Conservation (phyloP, 75 land plant species). For the Azolla pinnata region DNA sequence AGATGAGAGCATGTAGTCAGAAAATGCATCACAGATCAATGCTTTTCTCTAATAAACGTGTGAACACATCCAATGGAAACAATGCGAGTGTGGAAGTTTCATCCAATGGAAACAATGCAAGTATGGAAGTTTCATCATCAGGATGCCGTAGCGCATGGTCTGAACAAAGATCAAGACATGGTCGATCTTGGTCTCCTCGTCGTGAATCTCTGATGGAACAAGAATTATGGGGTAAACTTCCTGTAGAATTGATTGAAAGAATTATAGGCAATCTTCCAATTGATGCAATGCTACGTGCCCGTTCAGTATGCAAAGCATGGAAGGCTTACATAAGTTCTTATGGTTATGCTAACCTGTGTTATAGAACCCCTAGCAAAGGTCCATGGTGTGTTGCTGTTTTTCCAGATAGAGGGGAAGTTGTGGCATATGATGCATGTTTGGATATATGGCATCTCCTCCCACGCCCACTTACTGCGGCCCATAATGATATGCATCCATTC, state of each 20-base stretch:
- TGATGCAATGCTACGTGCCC: slow-evolving; percentile 4
- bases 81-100: no score
- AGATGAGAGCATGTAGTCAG: background rate
- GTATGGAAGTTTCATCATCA: no score
- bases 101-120: no score
- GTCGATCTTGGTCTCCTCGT: no score
- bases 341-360: slow-evolving; percentile 3
- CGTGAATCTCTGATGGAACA: background rate
- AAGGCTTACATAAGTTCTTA: slow-evolving; percentile 7
- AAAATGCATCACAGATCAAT: background rate
- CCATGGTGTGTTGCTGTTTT: slow-evolving; percentile 5
- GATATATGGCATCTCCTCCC: background rate
- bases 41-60: background rate
- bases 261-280: slow-evolving; percentile 5
- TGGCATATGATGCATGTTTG: background rate
- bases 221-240: slow-evolving; percentile 5
- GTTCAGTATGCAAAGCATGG: slow-evolving; percentile 7
- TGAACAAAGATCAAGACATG: no score
- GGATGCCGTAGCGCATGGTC: no score
- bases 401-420: background rate
- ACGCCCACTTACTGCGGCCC: background rate
- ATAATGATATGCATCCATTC: slow-evolving; percentile 2
- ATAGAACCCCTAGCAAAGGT: background rate
- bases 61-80: no score
- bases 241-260: slow-evolving; percentile 1